Conservation (phyloP, 2,329 filamentous ascomycete genomes). For the Cladophialophora psammophila region DNA sequence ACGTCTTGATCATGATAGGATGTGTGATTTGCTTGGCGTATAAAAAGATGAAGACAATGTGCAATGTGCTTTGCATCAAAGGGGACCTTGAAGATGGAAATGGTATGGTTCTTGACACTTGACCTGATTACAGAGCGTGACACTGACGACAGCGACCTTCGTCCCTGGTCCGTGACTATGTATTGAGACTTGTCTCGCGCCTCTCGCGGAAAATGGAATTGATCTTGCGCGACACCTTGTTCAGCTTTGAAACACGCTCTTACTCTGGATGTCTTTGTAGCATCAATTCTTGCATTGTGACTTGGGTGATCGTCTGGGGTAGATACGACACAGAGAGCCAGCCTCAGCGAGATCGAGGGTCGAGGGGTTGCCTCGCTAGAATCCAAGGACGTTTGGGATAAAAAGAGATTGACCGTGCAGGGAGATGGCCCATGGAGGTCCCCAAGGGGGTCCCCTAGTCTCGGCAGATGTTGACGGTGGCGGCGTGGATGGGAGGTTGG, state of each 20-base stretch:
- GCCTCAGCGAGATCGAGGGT: too few relatives aligned
- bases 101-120: background rate
- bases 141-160: background rate
- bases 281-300: background rate
- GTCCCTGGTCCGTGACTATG: slow-evolving; percentile 2
- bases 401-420: too few relatives aligned
- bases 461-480: background rate
- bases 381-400: too few relatives aligned
- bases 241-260: background rate
- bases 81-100: background rate
- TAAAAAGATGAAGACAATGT: background rate
- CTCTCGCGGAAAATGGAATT: background rate
- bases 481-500: background rate
- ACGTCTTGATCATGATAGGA: background rate
- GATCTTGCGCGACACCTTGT: background rate
- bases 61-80: background rate
- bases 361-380: too few relatives aligned
- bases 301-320: background rate
- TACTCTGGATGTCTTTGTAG: background rate
- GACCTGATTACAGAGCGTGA: background rate
- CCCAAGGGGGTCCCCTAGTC: too few relatives aligned
- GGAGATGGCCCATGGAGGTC: too few relatives aligned
- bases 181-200: slow-evolving; percentile 2
- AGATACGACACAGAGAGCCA: too few relatives aligned
- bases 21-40: background rate